Conservation (phyloP, 805 yeast genomes). For the Candida schatavii region DNA sequence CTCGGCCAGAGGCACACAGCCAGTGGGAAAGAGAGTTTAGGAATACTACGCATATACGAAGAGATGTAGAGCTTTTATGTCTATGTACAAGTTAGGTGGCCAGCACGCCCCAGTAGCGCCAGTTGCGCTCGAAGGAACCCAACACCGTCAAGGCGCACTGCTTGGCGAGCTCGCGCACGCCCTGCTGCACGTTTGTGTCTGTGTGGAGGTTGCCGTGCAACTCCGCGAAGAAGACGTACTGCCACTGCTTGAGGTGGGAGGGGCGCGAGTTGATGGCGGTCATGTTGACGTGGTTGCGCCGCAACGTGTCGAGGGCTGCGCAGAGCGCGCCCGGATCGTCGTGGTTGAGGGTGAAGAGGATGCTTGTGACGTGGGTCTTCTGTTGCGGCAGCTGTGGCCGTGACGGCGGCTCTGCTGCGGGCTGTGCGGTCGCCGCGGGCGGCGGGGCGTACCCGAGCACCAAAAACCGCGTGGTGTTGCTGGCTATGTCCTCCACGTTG, state of each 20-base stretch:
- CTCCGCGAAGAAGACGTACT: conserved; percentile 79
- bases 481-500: conserved; percentile 67
- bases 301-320: conserved; percentile 58
- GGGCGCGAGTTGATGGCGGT: conserved; percentile 79
- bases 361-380: conserved; percentile 44
- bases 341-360: conserved; percentile 62
- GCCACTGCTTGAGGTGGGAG: conserved; percentile 65
- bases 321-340: conserved; percentile 76
- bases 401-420: background rate
- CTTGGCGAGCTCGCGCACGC: conserved; percentile 41
- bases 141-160: conserved; percentile 54
- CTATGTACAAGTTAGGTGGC: background rate
- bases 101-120: conserved; percentile 22
- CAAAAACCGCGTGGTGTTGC: conserved; percentile 85
- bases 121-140: conserved; percentile 54
- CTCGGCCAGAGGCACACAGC: too few species aligned
- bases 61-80: too few species aligned
- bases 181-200: conserved; percentile 26
- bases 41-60: too few species aligned
- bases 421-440: conserved; percentile 6
- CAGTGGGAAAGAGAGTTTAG: too few species aligned
- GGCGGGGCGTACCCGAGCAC: conserved; percentile 46
- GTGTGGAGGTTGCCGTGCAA: conserved; percentile 42
- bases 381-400: too few species aligned
- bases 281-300: conserved; percentile 56